phyloP scores from a whole-genome alignment of 495 filamentous ascomycete species.

The Neurospora discreta region DNA sequence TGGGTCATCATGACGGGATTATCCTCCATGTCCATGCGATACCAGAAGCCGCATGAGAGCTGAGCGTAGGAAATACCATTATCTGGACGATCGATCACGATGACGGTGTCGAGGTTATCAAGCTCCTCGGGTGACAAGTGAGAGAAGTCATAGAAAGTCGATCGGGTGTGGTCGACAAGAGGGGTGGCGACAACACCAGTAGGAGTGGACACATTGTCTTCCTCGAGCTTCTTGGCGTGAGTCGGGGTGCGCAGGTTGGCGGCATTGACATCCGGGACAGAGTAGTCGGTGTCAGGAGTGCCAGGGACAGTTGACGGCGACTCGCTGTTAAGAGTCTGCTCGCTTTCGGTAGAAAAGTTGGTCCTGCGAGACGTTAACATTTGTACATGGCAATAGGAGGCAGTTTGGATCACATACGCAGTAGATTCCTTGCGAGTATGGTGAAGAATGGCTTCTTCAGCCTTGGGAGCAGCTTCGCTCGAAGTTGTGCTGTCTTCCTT shows the following conservation, averaged over 20 bases:
- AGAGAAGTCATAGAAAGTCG: background rate
- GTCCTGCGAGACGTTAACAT: background rate
- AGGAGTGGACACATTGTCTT: too few relatives aligned
- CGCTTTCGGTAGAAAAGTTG: background rate
- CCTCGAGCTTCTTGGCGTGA: background rate
- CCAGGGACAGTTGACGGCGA: background rate
- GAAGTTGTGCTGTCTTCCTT: background rate
- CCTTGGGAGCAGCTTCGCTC: background rate
- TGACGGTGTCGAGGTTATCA: background rate
- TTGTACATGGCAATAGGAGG: background rate
- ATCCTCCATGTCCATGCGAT: background rate
- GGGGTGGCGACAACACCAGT: too few relatives aligned
- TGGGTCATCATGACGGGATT: background rate
- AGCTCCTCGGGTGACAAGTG: background rate
- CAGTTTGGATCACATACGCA: background rate
- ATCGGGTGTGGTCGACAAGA: background rate
- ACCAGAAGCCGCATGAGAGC: background rate
- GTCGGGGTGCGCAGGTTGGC: background rate
- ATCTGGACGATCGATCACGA: background rate
- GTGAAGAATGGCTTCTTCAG: background rate
- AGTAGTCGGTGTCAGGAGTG: background rate
- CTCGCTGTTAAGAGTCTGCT: background rate
- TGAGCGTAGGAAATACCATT: accelerated
- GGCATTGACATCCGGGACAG: accelerated
- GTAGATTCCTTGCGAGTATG: background rate